Evolutionary conservation across 805 yeast species (phyloP), one percentile per base, ranked within the genome.

Genomic region (Candida pini): DNA sequence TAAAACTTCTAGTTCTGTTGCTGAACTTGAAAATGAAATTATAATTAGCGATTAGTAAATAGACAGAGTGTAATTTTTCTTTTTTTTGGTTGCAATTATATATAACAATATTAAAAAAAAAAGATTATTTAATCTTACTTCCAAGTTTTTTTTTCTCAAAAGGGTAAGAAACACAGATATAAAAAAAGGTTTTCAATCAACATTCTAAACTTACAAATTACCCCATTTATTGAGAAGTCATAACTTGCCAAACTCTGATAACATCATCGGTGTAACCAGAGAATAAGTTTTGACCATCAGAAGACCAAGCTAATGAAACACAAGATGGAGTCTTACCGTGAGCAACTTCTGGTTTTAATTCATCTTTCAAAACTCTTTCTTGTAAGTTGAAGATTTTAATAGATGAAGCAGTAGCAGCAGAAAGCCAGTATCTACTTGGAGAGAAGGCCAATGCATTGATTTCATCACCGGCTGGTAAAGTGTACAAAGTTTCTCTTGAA

Each of bases 351-450:
- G 97, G 97, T 75, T 85, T 89, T 73, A 92, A 84, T 77, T 89
- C 96, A 64, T 89, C 97, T 71, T 88, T 84, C 68, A 89, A 76
- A 59, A 73, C 73, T 74, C 94, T 82, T 73, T 84, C 89, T 76
- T 88, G 92, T 69, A 92, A 81, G 82, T 89, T 86, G 86, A 80
- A 92, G 79, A 92, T 81, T 85, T 89, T 90, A 78, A 92, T 87
- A 64, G 96, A 92, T 54, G 96, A 73, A 53, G 96, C 74, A 60
- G 99, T 92, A 64, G 98, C 97, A 73, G 97, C 98, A 68, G 95
- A 90, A 70, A 92, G 84, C 98, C 98, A 92, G 94, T 86, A 92
- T 83, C 98, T 89, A 95, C 86, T 86, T 75, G 99, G 98, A 69
- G 97, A 90, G 95, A 92, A 92, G 60, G 97, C 95, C 66, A 92